Conservation (phyloP, 495 filamentous ascomycete species). For the Pyrenopolyporus hunteri region DNA sequence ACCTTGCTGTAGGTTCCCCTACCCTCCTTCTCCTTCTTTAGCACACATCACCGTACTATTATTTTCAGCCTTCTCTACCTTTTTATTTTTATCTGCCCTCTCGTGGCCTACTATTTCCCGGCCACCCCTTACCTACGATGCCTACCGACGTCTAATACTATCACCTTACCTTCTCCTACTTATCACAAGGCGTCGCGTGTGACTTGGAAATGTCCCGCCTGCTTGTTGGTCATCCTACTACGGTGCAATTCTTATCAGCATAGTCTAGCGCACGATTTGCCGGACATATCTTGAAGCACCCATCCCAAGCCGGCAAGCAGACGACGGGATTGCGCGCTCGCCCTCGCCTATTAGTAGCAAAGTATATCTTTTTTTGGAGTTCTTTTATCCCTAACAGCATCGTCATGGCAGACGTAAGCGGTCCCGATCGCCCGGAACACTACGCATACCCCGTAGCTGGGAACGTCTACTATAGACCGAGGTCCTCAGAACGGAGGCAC, state of each 20-base stretch:
- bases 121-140: conserved; percentile 17
- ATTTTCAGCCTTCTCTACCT: conserved; percentile 9
- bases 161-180: conserved; percentile 13
- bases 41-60: conserved; percentile 9
- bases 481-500: conserved; percentile 41
- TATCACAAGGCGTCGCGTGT: conserved; percentile 20
- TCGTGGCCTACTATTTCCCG: background rate
- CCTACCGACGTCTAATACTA: conserved; percentile 7
- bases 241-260: background rate
- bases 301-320: conserved; percentile 4
- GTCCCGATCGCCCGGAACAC: conserved; percentile 36
- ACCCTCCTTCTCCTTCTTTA: conserved; percentile 13
- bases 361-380: conserved; percentile 26
- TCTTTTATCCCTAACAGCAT: conserved; percentile 30
- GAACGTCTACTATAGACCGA: conserved; percentile 53
- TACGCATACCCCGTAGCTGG: conserved; percentile 45
- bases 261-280: conserved; percentile 17
- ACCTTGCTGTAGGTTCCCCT: conserved; percentile 30
- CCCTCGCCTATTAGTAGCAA: conserved; percentile 6
- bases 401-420: conserved; percentile 35
- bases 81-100: background rate
- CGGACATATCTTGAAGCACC: conserved; percentile 14
- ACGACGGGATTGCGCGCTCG: conserved; percentile 3
- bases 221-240: conserved; percentile 6
- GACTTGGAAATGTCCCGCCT: conserved; percentile 12